Percentiles rank a stretch among this genome's conserved stretches.
Conservation (phyloP, 192 early-diverging fungal species). For the Anaeromyces robustus region DNA sequence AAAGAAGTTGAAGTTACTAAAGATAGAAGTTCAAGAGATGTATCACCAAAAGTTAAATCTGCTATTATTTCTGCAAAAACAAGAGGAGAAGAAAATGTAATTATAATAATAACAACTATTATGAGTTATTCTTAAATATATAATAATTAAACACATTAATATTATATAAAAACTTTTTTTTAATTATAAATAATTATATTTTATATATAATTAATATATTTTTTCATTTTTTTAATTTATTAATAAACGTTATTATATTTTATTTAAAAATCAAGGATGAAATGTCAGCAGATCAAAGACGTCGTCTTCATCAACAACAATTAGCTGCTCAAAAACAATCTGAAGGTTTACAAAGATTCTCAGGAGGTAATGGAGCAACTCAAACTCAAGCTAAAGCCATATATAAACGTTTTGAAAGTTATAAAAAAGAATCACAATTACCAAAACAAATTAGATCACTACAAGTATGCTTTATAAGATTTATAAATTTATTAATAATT, state of each 20-base stretch:
- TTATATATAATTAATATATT: no score
- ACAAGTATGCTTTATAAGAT: conserved; percentile 19
- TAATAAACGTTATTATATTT: no score
- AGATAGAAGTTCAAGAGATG: conserved; percentile 1
- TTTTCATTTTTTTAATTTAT: no score
- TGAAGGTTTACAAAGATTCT: conserved; percentile 68
- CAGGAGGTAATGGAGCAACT: conserved; percentile 37
- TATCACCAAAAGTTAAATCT: background rate
- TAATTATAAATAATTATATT: no score
- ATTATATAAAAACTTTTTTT: no score
- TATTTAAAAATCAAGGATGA: background rate
- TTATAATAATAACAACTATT: background rate
- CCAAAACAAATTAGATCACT: conserved; percentile 63
- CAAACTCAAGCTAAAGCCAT: conserved; percentile 49
- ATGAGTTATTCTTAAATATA: no score
- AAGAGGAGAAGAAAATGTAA: conserved; percentile 11
- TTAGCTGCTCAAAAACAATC: conserved; percentile 55
- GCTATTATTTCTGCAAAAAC: conserved; percentile 7
- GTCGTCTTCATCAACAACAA: conserved; percentile 78
- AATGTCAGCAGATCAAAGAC: conserved; percentile 45
- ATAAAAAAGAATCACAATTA: conserved; percentile 72
- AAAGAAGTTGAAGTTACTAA: conserved; percentile 15
- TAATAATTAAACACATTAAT: no score
- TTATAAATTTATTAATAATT: background rate
- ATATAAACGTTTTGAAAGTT: conserved; percentile 89